Base-by-base conservation (phyloP, 2,329 filamentous ascomycete species). In the Ilyonectria robusta region DNA sequence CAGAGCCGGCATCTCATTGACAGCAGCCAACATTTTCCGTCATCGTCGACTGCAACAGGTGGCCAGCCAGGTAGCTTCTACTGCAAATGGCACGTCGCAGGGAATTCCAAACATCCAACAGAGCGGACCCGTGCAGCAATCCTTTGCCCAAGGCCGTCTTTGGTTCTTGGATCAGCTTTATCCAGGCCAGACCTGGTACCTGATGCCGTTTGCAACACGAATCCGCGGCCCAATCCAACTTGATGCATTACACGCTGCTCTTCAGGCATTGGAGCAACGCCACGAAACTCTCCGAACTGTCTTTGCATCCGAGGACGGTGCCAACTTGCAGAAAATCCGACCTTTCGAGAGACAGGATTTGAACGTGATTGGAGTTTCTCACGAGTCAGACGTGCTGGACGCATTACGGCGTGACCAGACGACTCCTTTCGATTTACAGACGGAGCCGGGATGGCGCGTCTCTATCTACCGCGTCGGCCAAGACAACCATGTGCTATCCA, bases 381-480 rank as follows among this genome's bases (percentile, higher is more conserved):
- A 46, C 7, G 44, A 46, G 7, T 46, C 19, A 13, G 44, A 46
- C 6, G 44, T 19, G 7, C 58, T 71, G 4, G 17, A 63, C 5
- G 11, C 33, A 8, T 23, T 62, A 13, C 3, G 48, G 7, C 21
- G 48, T 11, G 72, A 76, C 3, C 72, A 76, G 51, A 65, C 62
- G 3, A 66, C 66, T 17, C 67, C 75, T 1, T 77, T 77, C 37
- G 50, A 77, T 53, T 64, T 77, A 15, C 15, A 60, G 1, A 50
- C 58, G 0, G 73, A 76, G 19, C 48, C 72, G 1, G 75, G 73
- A 0, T 77, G 73, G 74, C 68, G 74, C 23, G 71, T 68, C 1
- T 31, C 64, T 0, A 42, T 78, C 0, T 62, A 69, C 5, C 59
- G 63, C 1, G 1, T 76, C 0, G 65, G 57, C 1, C 55, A 69